Conservation (phyloP, 139 green algal species). For the Microglena sp. region DNA sequence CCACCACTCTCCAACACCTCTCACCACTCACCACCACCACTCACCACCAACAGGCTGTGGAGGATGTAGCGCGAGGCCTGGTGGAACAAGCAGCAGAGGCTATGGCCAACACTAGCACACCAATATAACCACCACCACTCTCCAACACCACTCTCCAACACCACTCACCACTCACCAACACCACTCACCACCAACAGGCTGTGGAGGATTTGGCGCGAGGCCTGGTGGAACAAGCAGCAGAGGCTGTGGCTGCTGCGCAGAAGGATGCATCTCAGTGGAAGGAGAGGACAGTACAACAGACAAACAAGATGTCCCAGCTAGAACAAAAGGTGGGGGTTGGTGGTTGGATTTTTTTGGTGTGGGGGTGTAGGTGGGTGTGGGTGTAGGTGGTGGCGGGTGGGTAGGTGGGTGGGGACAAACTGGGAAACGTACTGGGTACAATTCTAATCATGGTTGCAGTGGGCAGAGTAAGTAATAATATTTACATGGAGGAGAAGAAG, state of each 20-base stretch:
- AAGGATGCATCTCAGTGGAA: constrained; percentile 32
- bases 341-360: not conserved
- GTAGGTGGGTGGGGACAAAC: not conserved
- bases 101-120: no score
- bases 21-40: no score
- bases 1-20: no score
- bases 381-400: not conserved
- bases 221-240: constrained; percentile 32
- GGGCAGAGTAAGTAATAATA: no score
- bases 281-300: constrained; percentile 29
- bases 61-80: constrained; percentile 22
- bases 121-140: no score
- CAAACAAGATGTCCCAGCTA: constrained; percentile 41
- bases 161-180: no score
- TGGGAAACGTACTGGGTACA: not conserved
- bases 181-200: no score
- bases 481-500: no score
- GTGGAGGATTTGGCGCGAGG: constrained; percentile 22
- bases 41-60: constrained; percentile 23
- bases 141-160: no score
- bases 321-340: constrained; percentile 33
- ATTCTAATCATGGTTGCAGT: no score
- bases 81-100: constrained; percentile 33
- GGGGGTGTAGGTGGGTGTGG: not conserved
- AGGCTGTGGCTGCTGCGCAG: constrained; percentile 20